Conservation (phyloP, 768 basidiomycete species). For the Boletus rubroflammeus region DNA sequence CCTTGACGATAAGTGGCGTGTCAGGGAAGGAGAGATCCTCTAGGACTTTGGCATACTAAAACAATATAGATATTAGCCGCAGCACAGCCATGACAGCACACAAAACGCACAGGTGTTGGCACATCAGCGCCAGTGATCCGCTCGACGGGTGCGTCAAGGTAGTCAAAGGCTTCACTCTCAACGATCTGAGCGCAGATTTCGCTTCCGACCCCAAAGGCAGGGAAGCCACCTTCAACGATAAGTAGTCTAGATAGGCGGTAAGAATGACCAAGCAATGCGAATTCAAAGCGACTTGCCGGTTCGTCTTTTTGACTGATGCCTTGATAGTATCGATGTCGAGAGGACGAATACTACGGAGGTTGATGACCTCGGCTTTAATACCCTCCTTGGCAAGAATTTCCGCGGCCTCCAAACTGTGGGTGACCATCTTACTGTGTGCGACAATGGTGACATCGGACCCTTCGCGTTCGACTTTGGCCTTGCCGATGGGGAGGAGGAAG, state of each 20-base stretch:
- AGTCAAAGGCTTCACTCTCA: slow-evolving; percentile 97
- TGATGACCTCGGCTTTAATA: slow-evolving; percentile 96
- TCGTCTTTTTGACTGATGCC: slow-evolving; percentile 97
- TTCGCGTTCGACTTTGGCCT: slow-evolving; percentile 92
- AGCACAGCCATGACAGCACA: slow-evolving; percentile 5
- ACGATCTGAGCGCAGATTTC: slow-evolving; percentile 98
- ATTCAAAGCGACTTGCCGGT: slow-evolving; percentile 53
- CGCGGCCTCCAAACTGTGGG: slow-evolving; percentile 91
- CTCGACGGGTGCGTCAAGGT: slow-evolving; percentile 97
- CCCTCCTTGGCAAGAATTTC: slow-evolving; percentile 93
- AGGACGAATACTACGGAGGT: slow-evolving; percentile 92
- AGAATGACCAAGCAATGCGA: background rate
- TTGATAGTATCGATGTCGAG: slow-evolving; percentile 98
- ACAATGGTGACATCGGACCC: slow-evolving; percentile 95
- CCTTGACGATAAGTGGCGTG: slow-evolving; percentile 86
- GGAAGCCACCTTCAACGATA: slow-evolving; percentile 98
- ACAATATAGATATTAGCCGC: slow-evolving; percentile 9
- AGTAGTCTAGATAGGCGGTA: slow-evolving; percentile 55
- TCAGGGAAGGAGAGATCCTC: slow-evolving; percentile 94
- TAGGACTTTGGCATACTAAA: slow-evolving; percentile 84
- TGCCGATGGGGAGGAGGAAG: slow-evolving; percentile 95
- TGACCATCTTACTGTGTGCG: slow-evolving; percentile 98
- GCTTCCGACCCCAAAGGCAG: slow-evolving; percentile 95
- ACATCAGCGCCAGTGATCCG: slow-evolving; percentile 97
- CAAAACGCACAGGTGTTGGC: slow-evolving; percentile 80